These are phyloP conservation scores for Pyrus communis DNA, from an alignment of 306 rosid genomes.

Conservation along the genomic window DNA sequence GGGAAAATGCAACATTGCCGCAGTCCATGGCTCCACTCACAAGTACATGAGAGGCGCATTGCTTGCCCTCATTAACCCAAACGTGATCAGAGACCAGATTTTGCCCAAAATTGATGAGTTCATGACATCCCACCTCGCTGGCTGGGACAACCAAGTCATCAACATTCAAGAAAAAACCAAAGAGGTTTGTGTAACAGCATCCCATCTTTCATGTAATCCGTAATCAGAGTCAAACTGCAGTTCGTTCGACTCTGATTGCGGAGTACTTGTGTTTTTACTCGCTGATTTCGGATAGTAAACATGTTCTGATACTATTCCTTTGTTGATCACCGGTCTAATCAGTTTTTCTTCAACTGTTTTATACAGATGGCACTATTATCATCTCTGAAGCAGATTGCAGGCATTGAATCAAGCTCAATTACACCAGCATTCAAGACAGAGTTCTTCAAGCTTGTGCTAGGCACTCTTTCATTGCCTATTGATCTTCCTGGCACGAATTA, in stretches of 20 bases:
- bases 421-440: constrained; percentile 51
- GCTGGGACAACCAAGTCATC: constrained; percentile 59
- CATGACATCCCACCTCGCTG: constrained; percentile 56
- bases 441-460: constrained; percentile 82
- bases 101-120: constrained; percentile 74
- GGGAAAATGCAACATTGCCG: constrained; percentile 88
- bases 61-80: constrained; percentile 67
- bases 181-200: constrained; percentile 37
- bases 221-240: neutral
- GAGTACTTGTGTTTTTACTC: neutral
- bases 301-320: neutral
- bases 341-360: neutral
- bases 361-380: constrained; percentile 84
- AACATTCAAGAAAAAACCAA: constrained; percentile 88
- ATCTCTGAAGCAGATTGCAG: constrained; percentile 74
- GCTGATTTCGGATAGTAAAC: neutral
- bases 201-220: neutral
- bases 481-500: constrained; percentile 89
- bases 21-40: constrained; percentile 93
- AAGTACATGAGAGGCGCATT: constrained; percentile 86
- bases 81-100: constrained; percentile 56
- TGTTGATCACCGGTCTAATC: neutral
- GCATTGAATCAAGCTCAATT: constrained; percentile 44
- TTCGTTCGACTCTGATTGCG: neutral
- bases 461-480: constrained; percentile 86